A percentile compares a stretch with the other conserved stretches of the same genome.
phyloP scores from a whole-genome alignment of 2,329 filamentous ascomycete species.

The Rugonectria rugulosa region DNA sequence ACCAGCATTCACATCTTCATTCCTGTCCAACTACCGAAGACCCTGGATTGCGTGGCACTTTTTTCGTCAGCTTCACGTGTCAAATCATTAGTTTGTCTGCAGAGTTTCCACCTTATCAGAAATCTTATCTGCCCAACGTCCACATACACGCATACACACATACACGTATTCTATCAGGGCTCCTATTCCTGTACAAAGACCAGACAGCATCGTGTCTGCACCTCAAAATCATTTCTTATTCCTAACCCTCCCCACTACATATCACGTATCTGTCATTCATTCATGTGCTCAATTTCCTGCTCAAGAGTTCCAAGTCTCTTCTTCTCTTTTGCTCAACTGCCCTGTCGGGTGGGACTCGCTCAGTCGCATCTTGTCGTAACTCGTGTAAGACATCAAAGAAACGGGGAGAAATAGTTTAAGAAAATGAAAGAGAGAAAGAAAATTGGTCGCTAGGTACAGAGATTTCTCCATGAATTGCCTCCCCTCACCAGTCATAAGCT shows the following conservation, averaged over 20 bases:
- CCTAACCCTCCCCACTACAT: background rate
- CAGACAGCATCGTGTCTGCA: slow-evolving; percentile 1
- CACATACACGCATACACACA: background rate
- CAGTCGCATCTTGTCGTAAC: slow-evolving; percentile 28
- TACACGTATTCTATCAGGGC: background rate
- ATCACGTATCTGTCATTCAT: background rate
- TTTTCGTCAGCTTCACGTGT: background rate
- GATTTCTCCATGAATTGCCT: slow-evolving; percentile 34
- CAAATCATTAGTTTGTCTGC: too few relatives aligned
- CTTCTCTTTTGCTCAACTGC: slow-evolving; percentile 4
- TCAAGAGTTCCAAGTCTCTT: background rate
- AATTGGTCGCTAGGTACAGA: slow-evolving; percentile 38
- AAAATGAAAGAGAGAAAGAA: slow-evolving; percentile 27
- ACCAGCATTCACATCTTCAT: background rate
- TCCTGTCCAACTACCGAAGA: background rate
- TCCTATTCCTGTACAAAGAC: slow-evolving; percentile 4
- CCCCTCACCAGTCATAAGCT: slow-evolving; percentile 34
- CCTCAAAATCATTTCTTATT: slow-evolving; percentile 6
- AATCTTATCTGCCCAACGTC: background rate
- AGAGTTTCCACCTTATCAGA: background rate
- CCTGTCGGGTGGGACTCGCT: slow-evolving; percentile 27
- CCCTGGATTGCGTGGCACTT: background rate
- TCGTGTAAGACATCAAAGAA: slow-evolving; percentile 29
- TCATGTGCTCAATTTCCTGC: background rate
- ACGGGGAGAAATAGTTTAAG: slow-evolving; percentile 22